Conservation (phyloP, 805 yeast species). For the Metschnikowia colocasiae region DNA sequence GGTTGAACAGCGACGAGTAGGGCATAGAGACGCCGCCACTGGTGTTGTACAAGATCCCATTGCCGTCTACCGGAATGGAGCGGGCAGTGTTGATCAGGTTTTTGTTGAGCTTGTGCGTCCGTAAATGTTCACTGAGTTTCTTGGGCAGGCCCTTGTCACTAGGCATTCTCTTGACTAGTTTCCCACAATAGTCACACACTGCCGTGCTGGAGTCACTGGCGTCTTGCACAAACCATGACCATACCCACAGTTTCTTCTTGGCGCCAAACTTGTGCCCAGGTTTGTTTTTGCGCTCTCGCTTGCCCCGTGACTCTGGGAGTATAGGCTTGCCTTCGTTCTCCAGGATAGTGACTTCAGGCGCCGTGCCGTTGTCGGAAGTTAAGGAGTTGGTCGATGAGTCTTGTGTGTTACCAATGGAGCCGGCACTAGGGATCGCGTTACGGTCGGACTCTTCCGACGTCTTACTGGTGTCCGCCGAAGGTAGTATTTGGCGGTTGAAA, state of each 20-base stretch:
- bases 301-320: conserved; percentile 5
- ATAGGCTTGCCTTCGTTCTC: conserved; percentile 4
- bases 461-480: not conserved
- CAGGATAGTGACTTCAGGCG: not conserved
- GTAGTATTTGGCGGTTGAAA: conserved; percentile 8
- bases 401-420: not conserved
- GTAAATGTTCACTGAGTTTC: conserved; percentile 53
- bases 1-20: conserved; percentile 6
- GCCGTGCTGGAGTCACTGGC: conserved; percentile 45
- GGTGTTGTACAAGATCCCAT: conserved; percentile 32
- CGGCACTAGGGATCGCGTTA: not conserved
- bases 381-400: not conserved
- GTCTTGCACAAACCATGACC: conserved; percentile 60
- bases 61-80: conserved; percentile 36
- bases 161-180: conserved; percentile 43
- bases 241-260: conserved; percentile 59
- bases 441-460: not conserved
- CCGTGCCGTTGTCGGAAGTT: conserved; percentile 1
- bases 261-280: conserved; percentile 61
- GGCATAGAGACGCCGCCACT: conserved; percentile 30
- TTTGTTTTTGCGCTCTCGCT: conserved; percentile 38
- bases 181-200: conserved; percentile 53
- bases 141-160: conserved; percentile 59
- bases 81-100: conserved; percentile 41
- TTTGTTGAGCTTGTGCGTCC: conserved; percentile 48